phyloP scores from a whole-genome alignment of 768 basidiomycete species.

The Mycena leptocephala region DNA sequence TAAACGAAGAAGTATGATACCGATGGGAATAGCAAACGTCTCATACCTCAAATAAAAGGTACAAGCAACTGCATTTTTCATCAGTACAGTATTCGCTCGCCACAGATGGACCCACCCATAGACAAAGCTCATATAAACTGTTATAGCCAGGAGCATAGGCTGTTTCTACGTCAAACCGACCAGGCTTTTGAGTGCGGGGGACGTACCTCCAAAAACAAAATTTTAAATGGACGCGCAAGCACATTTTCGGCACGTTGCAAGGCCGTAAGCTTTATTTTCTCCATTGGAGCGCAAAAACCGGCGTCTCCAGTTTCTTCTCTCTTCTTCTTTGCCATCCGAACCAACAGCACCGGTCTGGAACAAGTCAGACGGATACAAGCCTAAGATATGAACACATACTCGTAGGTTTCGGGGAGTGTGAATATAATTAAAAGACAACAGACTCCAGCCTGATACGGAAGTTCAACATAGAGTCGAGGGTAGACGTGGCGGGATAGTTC shows the following conservation, averaged over 20 bases:
- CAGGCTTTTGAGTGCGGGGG: conserved; percentile 73
- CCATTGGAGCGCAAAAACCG: conserved; percentile 68
- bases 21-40: background rate
- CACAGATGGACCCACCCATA: conserved; percentile 74
- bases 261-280: conserved; percentile 57
- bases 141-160: background rate
- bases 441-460: conserved; percentile 57
- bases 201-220: conserved; percentile 75
- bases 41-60: conserved; percentile 14
- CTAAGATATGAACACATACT: conserved; percentile 48
- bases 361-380: background rate
- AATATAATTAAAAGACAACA: conserved; percentile 67
- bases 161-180: background rate
- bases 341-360: conserved; percentile 70
- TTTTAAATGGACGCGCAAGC: conserved; percentile 72
- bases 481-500: conserved; percentile 37
- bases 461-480: background rate
- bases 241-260: conserved; percentile 61
- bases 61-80: background rate
- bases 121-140: conserved; percentile 61
- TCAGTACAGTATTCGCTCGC: conserved; percentile 58
- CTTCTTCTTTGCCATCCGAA: conserved; percentile 63
- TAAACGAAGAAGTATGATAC: background rate
- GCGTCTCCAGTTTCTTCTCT: conserved; percentile 69
- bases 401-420: conserved; percentile 80